Evolutionary conservation across 2,329 filamentous ascomycete genomes (phyloP).

Genomic region (Atkinsonella hypoxylon): DNA sequence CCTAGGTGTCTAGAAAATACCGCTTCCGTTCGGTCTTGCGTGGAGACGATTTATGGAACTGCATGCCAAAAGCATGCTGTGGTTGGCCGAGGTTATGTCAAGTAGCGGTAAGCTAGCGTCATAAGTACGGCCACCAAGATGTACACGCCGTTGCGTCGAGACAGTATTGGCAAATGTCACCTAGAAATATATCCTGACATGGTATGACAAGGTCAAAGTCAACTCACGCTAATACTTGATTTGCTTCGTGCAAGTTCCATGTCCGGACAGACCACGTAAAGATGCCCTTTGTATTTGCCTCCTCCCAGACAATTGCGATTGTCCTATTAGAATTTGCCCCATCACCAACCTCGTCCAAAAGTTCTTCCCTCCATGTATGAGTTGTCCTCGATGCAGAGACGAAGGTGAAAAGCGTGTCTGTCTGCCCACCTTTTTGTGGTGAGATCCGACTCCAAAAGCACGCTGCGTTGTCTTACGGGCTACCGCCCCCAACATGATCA

Average conservation of each 20-base stretch:
- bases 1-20: too few species aligned
- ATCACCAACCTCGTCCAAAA: constrained; percentile 22
- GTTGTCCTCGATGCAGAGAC: background rate
- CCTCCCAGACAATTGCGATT: constrained; percentile 4
- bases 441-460: constrained; percentile 2
- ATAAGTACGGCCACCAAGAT: background rate
- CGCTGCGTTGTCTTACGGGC: background rate
- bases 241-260: background rate
- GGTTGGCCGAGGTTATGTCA: background rate
- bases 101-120: constrained; percentile 2
- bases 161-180: background rate
- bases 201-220: background rate
- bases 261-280: background rate
- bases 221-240: background rate
- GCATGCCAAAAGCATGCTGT: background rate
- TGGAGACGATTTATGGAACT: background rate
- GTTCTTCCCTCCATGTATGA: constrained; percentile 4
- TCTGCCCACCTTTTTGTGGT: background rate
- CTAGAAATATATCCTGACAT: background rate
- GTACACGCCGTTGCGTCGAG: background rate
- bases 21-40: background rate
- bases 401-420: constrained; percentile 1
- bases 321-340: constrained; percentile 31
- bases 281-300: background rate
- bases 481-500: background rate